These are phyloP conservation scores for Pythium brachiatum DNA, from an alignment of 352 stramenopile genomes.

Conservation along the genomic window DNA sequence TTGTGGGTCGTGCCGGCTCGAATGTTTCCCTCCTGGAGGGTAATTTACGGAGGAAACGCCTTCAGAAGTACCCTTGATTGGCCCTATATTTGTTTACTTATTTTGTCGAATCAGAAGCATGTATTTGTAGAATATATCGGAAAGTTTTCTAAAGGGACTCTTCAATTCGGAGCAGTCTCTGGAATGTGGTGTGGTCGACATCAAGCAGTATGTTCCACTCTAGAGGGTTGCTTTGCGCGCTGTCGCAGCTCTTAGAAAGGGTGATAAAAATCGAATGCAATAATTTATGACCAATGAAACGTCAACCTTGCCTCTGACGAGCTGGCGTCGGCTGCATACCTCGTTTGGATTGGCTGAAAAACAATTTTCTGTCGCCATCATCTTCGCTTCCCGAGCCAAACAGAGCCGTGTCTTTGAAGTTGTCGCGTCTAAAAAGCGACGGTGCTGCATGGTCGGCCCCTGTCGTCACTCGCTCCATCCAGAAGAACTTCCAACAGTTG, in stretches of 20 bases:
- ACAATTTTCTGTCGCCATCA: not conserved
- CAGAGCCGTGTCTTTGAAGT: constrained; percentile 22
- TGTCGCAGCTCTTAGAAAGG: constrained; percentile 22
- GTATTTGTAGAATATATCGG: not conserved
- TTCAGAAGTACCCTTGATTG: not conserved
- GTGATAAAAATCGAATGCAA: constrained; percentile 17
- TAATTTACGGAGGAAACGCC: not conserved
- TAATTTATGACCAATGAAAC: constrained; percentile 17
- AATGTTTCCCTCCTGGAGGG: not conserved
- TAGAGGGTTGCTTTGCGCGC: constrained; percentile 1
- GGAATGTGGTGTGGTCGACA: constrained; percentile 10
- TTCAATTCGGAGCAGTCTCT: not conserved
- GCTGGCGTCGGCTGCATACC: constrained; percentile 9
- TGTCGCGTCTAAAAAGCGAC: constrained; percentile 16
- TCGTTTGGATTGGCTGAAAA: constrained; percentile 22
- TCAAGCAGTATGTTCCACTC: not conserved
- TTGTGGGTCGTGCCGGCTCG: not conserved
- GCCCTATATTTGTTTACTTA: not conserved
- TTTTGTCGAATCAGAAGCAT: not conserved
- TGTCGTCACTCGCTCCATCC: not conserved
- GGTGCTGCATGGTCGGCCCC: constrained; percentile 7
- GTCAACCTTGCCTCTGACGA: constrained; percentile 25
- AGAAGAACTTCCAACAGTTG: constrained; percentile 12
- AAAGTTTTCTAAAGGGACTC: not conserved
- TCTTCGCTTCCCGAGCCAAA: not conserved